phyloP scores from a whole-genome alignment of 2,329 filamentous ascomycete genomes.

The Periglandula ipomoeae region DNA sequence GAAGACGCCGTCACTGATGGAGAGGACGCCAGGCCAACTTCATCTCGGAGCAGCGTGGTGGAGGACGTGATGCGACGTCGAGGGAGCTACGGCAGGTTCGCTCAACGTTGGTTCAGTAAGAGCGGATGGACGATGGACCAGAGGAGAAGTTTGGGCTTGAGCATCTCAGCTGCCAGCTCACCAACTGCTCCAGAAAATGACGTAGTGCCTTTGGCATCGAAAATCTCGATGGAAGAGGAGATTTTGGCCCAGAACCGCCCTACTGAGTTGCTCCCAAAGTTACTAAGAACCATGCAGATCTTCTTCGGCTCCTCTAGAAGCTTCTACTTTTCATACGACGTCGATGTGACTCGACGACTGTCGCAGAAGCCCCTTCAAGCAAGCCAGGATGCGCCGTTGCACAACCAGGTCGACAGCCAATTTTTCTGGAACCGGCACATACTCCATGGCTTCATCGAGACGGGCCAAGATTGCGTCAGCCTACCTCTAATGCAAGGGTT shows the following conservation, averaged over 20 bases:
- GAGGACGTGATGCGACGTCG: constrained; percentile 80
- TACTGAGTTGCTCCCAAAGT: constrained; percentile 63
- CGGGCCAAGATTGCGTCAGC: constrained; percentile 60
- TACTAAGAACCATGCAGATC: constrained; percentile 74
- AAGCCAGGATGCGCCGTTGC: constrained; percentile 42
- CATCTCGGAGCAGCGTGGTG: constrained; percentile 56
- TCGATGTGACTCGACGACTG: constrained; percentile 72
- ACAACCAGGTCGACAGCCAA: constrained; percentile 62
- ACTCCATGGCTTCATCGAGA: constrained; percentile 61
- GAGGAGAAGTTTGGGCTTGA: constrained; percentile 61
- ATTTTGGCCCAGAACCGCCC: constrained; percentile 16
- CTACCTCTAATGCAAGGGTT: constrained; percentile 91
- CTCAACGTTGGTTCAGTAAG: constrained; percentile 82
- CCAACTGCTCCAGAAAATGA: constrained; percentile 13
- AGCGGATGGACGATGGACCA: constrained; percentile 71
- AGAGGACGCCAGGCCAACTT: constrained; percentile 22
- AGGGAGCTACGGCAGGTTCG: constrained; percentile 82
- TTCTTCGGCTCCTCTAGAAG: constrained; percentile 74
- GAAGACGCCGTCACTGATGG: constrained; percentile 30
- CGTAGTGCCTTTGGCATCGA: constrained; percentile 11
- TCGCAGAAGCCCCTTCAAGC: constrained; percentile 20
- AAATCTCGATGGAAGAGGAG: constrained; percentile 33
- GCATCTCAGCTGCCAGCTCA: constrained; percentile 24
- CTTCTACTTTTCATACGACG: constrained; percentile 93
- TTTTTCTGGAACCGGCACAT: constrained; percentile 92